phyloP scores from a whole-genome alignment of 345 rosid species.

The Crucihimalaya himalaica region DNA sequence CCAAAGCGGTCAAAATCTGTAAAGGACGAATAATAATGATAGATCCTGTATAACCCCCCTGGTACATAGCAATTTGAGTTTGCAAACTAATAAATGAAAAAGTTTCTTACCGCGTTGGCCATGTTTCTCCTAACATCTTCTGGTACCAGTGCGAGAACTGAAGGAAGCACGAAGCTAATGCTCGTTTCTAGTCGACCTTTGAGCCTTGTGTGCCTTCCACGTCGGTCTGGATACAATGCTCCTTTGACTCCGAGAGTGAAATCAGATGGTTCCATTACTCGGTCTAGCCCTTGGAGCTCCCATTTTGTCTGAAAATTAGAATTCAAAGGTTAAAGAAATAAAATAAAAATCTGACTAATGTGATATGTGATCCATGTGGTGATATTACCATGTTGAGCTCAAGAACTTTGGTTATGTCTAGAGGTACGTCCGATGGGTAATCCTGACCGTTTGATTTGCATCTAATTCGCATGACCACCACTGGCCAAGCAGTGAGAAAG shows the following conservation, averaged over 20 bases:
- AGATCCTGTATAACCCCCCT: not conserved
- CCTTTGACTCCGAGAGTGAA: constrained; percentile 73
- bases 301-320: constrained; percentile 59
- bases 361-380: not conserved
- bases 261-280: constrained; percentile 55
- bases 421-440: constrained; percentile 70
- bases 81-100: not conserved
- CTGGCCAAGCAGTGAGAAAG: constrained; percentile 74
- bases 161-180: constrained; percentile 73
- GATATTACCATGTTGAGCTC: constrained; percentile 71
- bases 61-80: not conserved
- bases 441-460: constrained; percentile 63
- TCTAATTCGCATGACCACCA: constrained; percentile 74
- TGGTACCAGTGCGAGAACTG: constrained; percentile 64
- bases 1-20: constrained; percentile 61
- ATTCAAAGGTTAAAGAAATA: too few relatives aligned
- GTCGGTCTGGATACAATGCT: constrained; percentile 60
- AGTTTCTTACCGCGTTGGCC: constrained; percentile 60
- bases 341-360: not conserved
- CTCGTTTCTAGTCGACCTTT: constrained; percentile 79
- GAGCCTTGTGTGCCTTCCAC: constrained; percentile 53
- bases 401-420: constrained; percentile 59
- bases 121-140: constrained; percentile 62
- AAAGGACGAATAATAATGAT: not conserved
- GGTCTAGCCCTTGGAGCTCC: constrained; percentile 83